Evolutionary conservation across 148 eudicot genomes (phyloP), one percentile per base, ranked within the genome.

Genomic region (Rhododendron williamsianum): DNA sequence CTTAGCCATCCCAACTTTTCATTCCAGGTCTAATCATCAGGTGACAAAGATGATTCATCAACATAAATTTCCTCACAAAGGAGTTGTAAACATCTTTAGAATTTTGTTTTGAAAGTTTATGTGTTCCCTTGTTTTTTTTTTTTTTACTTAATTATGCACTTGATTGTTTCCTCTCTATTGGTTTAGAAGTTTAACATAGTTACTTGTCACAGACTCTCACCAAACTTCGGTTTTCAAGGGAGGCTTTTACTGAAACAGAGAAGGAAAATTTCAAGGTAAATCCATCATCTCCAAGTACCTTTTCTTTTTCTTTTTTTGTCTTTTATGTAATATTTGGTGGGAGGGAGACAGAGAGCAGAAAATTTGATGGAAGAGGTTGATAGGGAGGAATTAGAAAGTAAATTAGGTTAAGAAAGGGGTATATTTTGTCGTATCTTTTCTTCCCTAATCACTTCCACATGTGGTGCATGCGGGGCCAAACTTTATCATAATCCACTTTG

Each of bases 181-280:
- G 30, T 86, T 56, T 27, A 18, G 15, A 76, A n/a, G 63, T 60
- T 54, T 74, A 33, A 86, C 25, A 81, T 82, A 9, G 48, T 82
- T 60, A 82, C 49, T 80, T 83, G 76, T 84, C 27, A 65, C 96
- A 96, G 99, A 96, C 96, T 71, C 93, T 96, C 35, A 96, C 98
- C 81, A 96, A 96, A 87, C 91, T 96, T 89, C 90, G 99, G 76
- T 95, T 96, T 89, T 91, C 98, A 56, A 93, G 99, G 89, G 93
- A 90, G 87, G 86, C 87, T 86, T 86, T 96, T 43, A 91, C 93
- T 76, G 91, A 90, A 60, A 87, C 87, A 43, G 97, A 96, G 67
- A 92, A 91, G 89, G 91, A 90, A 84, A 91, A 90, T 84, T 95
- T 96, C 88, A 91, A 91, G 92, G 99, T 96, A 88, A 54, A 86